phyloP scores from a whole-genome alignment of 768 basidiomycete genomes.

The Hemileccinum impolitum region DNA sequence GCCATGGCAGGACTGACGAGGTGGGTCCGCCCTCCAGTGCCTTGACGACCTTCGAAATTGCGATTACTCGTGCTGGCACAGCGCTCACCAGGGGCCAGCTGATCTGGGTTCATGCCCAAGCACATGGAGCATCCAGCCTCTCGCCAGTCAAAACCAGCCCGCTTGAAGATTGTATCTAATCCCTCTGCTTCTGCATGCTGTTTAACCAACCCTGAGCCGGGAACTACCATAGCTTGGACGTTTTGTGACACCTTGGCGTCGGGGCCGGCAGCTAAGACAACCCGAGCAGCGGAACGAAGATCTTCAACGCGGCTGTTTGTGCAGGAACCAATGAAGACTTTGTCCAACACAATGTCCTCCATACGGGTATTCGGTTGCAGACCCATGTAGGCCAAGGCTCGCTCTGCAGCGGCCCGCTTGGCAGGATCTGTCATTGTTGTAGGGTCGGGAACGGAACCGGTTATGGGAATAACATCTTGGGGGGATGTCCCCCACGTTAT shows the following conservation, averaged over 20 bases:
- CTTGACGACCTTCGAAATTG: slow-evolving; percentile 89
- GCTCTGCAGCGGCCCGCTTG: slow-evolving; percentile 66
- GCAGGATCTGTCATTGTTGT: slow-evolving; percentile 57
- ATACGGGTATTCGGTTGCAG: slow-evolving; percentile 73
- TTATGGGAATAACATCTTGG: slow-evolving; percentile 83
- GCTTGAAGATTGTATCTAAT: slow-evolving; percentile 79
- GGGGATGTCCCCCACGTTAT: slow-evolving; percentile 94
- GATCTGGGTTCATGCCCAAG: slow-evolving; percentile 94
- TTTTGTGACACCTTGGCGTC: slow-evolving; percentile 70
- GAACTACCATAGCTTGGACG: slow-evolving; percentile 88
- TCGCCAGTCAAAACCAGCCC: slow-evolving; percentile 92
- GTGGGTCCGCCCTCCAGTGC: slow-evolving; percentile 86
- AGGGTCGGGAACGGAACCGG: slow-evolving; percentile 77
- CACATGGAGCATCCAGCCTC: slow-evolving; percentile 98
- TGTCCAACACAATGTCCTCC: slow-evolving; percentile 78
- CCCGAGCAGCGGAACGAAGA: slow-evolving; percentile 78
- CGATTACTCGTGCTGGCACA: slow-evolving; percentile 93
- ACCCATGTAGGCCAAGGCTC: slow-evolving; percentile 85
- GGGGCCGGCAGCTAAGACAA: slow-evolving; percentile 70
- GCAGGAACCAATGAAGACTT: slow-evolving; percentile 92
- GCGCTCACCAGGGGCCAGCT: slow-evolving; percentile 75
- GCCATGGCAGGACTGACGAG: slow-evolving; percentile 91
- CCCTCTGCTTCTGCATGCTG: slow-evolving; percentile 90
- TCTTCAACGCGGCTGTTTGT: slow-evolving; percentile 95
- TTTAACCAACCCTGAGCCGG: slow-evolving; percentile 87